phyloP scores from a whole-genome alignment of 169 alveolate genomes.

The Plasmodium inui region DNA sequence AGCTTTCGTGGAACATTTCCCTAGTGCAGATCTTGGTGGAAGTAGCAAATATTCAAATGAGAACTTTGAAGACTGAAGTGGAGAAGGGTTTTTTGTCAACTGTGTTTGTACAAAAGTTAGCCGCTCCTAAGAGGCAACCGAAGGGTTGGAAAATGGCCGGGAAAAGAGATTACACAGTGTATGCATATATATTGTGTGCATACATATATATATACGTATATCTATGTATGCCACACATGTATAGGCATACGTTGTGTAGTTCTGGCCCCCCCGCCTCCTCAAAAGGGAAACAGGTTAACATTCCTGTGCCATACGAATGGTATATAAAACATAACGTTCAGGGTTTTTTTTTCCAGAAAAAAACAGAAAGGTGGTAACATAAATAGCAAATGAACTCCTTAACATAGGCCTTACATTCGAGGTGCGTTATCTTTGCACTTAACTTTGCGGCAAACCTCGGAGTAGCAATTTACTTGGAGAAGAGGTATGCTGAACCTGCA shows the following conservation, averaged over 20 bases:
- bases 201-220: neutral
- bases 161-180: constrained; percentile 68
- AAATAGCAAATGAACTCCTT: constrained; percentile 87
- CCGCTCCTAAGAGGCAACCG: constrained; percentile 93
- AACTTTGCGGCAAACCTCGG: constrained; percentile 89
- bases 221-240: neutral
- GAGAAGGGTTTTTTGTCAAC: constrained; percentile 95
- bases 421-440: constrained; percentile 93
- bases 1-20: constrained; percentile 91
- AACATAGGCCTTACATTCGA: constrained; percentile 90
- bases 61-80: constrained; percentile 95
- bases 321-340: neutral
- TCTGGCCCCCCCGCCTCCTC: constrained; percentile 61
- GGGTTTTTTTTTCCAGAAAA: constrained; percentile 78
- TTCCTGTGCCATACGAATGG: constrained; percentile 86
- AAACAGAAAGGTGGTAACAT: constrained; percentile 77
- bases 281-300: constrained; percentile 92
- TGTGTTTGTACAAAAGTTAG: constrained; percentile 93
- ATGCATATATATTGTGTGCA: neutral
- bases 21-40: constrained; percentile 96
- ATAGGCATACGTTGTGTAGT: neutral
- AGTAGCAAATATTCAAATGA: constrained; percentile 94
- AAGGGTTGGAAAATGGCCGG: constrained; percentile 72
- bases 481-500: constrained; percentile 80
- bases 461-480: constrained; percentile 91